Evolutionary conservation across 176 grass and related monocot species (phyloP).

Genomic region (Thalia dealbata): DNA sequence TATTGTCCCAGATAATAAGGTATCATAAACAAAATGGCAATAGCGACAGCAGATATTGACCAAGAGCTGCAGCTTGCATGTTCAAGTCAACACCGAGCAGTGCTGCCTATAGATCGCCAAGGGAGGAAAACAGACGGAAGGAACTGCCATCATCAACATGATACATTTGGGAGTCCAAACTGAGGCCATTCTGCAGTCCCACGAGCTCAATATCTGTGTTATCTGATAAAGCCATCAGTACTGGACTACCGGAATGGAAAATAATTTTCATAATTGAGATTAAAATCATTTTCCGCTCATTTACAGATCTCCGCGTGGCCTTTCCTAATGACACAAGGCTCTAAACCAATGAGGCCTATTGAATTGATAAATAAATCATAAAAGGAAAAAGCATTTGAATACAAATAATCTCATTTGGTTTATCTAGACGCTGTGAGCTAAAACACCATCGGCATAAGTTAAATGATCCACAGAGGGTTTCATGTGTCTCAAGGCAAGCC

Average conservation of each 20-base stretch:
- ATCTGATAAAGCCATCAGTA: background rate
- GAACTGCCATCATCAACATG: too few relatives aligned
- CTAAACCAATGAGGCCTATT: slow-evolving; percentile 8
- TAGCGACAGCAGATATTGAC: too few relatives aligned
- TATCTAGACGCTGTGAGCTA: background rate
- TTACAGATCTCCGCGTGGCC: background rate
- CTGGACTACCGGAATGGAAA: background rate
- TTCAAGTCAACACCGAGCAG: too few relatives aligned
- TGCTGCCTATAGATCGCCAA: too few relatives aligned
- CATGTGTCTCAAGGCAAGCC: slow-evolving; percentile 17
- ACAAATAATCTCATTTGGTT: background rate
- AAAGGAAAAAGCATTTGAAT: background rate
- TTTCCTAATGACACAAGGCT: background rate
- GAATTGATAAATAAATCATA: background rate
- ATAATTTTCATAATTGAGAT: slow-evolving; percentile 2
- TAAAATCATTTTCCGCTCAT: background rate
- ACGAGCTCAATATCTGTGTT: background rate
- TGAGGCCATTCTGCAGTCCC: background rate
- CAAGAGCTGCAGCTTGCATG: too few relatives aligned
- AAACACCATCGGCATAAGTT: slow-evolving; percentile 1
- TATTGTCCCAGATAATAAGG: too few relatives aligned
- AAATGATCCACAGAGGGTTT: background rate
- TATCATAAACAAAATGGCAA: too few relatives aligned
- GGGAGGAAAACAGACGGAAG: too few relatives aligned
- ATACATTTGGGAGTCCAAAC: too few relatives aligned